Evolutionary conservation across 345 rosid species (phyloP).

Genomic region (Camelina hispida): DNA sequence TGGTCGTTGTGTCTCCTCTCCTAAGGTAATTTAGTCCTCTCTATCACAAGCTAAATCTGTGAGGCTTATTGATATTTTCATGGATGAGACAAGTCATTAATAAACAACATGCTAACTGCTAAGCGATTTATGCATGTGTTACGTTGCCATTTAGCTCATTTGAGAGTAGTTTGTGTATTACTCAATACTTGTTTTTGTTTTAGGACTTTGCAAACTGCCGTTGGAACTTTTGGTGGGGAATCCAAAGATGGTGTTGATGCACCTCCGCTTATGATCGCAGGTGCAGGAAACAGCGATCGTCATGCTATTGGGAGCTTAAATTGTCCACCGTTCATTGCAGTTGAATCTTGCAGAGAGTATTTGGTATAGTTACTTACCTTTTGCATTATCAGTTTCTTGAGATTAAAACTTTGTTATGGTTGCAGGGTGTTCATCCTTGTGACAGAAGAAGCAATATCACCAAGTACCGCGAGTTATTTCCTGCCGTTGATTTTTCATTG

Average conservation of each 20-base stretch:
- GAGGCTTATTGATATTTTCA: background rate
- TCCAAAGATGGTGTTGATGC: slow-evolving; percentile 49
- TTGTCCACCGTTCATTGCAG: slow-evolving; percentile 61
- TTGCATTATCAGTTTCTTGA: background rate
- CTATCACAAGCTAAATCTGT: background rate
- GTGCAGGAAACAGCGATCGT: slow-evolving; percentile 58
- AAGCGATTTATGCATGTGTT: background rate
- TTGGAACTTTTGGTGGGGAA: slow-evolving; percentile 69
- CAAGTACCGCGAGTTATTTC: slow-evolving; percentile 65
- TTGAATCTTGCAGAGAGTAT: slow-evolving; percentile 74
- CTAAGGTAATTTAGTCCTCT: slow-evolving; percentile 50
- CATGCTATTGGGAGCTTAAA: slow-evolving; percentile 60
- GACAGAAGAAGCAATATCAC: slow-evolving; percentile 71
- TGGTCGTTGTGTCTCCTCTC: slow-evolving; percentile 71
- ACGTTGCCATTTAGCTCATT: background rate
- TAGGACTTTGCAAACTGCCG: slow-evolving; percentile 86
- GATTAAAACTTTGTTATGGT: background rate
- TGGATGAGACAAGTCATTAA: background rate
- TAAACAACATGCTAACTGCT: background rate
- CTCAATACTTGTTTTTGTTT: slow-evolving; percentile 11
- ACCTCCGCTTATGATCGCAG: slow-evolving; percentile 57
- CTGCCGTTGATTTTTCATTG: slow-evolving; percentile 79
- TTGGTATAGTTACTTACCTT: slow-evolving; percentile 47
- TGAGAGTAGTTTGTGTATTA: background rate
- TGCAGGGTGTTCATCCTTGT: slow-evolving; percentile 83